Conservation (phyloP, 257 asterid species). For the Ballota nigra region DNA sequence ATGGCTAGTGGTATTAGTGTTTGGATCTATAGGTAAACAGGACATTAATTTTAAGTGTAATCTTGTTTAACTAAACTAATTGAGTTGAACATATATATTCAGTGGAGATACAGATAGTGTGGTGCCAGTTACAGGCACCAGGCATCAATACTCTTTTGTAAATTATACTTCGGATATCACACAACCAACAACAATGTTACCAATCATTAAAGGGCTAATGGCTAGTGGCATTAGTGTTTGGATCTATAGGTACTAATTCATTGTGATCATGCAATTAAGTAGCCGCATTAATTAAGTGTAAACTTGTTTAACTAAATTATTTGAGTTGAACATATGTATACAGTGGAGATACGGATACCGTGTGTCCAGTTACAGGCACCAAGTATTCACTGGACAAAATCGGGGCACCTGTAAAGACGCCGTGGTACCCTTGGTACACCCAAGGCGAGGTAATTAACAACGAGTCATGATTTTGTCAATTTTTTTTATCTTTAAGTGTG, state of each 20-base stretch:
- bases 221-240: no score
- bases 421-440: slow-evolving; percentile 58
- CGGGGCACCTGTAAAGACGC: slow-evolving; percentile 36
- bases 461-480: slow-evolving; percentile 7
- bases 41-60: background rate
- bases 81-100: no score
- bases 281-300: slow-evolving; percentile 21
- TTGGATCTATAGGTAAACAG: slow-evolving; percentile 47
- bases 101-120: slow-evolving; percentile 58
- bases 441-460: slow-evolving; percentile 41
- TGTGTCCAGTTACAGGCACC: slow-evolving; percentile 52
- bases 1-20: slow-evolving; percentile 45
- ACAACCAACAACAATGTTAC: slow-evolving; percentile 33
- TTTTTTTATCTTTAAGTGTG: no score
- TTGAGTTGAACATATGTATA: background rate
- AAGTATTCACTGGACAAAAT: slow-evolving; percentile 45
- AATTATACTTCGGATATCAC: slow-evolving; percentile 19
- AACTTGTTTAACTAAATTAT: background rate
- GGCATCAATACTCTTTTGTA: no score
- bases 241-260: no score
- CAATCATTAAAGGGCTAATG: slow-evolving; percentile 42
- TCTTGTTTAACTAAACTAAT: background rate
- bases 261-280: no score
- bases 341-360: slow-evolving; percentile 59
- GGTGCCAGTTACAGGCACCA: slow-evolving; percentile 54